phyloP scores from a whole-genome alignment of 176 grass and related monocot species.

The Carex littledalei region DNA sequence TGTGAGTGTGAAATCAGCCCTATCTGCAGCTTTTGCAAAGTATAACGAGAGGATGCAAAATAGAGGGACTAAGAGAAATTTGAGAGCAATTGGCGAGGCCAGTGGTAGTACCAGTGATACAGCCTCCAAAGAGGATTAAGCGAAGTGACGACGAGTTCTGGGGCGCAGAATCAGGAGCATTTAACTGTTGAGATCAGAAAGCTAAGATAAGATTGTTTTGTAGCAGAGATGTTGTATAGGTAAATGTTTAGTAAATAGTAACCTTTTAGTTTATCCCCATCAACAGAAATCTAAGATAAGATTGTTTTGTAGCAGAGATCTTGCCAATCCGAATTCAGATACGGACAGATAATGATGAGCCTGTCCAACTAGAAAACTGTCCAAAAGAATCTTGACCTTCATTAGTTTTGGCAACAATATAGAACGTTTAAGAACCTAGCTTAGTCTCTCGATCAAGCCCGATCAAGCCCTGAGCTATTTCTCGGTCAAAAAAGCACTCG shows the following conservation, averaged over 20 bases:
- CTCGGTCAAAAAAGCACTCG: neutral
- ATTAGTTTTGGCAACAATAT: neutral
- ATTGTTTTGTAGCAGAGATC: no score
- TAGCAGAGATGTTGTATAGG: neutral
- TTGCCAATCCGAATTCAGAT: no score
- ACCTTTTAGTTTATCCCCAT: neutral
- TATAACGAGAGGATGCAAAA: conserved; percentile 59
- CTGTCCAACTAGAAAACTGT: neutral
- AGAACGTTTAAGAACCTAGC: neutral
- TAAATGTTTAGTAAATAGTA: neutral
- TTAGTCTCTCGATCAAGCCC: neutral
- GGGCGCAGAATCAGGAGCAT: neutral
- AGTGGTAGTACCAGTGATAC: conserved; percentile 18
- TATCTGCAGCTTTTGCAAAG: conserved; percentile 65
- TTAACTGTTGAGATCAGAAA: neutral
- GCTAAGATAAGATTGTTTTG: neutral
- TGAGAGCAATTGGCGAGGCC: conserved; percentile 10
- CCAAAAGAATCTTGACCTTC: no score
- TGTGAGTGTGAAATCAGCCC: conserved; percentile 50
- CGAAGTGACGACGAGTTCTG: neutral
- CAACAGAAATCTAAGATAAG: no score
- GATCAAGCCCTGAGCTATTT: neutral
- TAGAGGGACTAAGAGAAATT: conserved; percentile 18
- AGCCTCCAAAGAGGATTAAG: conserved; percentile 29
- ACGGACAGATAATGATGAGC: neutral